A percentile compares a stretch with the other conserved stretches of the same genome.
Evolutionary conservation across 164 flowering plant species (phyloP).

Genomic region (Liriodendron chinense): DNA sequence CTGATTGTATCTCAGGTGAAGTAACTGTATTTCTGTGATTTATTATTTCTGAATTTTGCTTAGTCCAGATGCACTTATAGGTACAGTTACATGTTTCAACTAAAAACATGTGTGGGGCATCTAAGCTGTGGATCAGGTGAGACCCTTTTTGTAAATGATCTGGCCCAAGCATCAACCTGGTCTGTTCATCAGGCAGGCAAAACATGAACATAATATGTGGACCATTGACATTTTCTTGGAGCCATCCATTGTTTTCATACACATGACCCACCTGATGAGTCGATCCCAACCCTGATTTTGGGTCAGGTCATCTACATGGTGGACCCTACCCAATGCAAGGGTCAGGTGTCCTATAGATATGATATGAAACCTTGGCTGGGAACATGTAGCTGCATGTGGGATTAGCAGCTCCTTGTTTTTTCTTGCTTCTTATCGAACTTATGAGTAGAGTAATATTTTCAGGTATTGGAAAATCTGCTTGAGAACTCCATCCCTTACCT

Average conservation of each 20-base stretch:
- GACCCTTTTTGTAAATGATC: neutral
- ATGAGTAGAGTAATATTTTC: constrained; percentile 12
- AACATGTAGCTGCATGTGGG: neutral
- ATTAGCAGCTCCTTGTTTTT: neutral
- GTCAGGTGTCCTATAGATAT: neutral
- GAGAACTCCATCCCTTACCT: constrained; percentile 80
- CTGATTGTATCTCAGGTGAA: constrained; percentile 77
- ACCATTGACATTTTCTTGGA: neutral
- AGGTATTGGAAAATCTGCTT: constrained; percentile 79
- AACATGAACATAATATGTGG: neutral
- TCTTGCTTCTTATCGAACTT: neutral
- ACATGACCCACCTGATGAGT: neutral
- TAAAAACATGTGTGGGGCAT: neutral
- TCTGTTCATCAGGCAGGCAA: neutral
- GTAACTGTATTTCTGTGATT: neutral
- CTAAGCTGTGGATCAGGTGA: neutral
- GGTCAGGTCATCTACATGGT: neutral
- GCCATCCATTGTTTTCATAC: neutral
- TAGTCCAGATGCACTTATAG: too few species aligned
- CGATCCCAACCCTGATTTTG: neutral
- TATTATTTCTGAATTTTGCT: neutral
- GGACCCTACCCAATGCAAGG: neutral
- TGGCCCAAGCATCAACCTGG: neutral
- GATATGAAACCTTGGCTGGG: neutral
- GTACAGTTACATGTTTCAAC: neutral